phyloP scores from a whole-genome alignment of 208 protist genomes.

The Trypanosoma vivax region DNA sequence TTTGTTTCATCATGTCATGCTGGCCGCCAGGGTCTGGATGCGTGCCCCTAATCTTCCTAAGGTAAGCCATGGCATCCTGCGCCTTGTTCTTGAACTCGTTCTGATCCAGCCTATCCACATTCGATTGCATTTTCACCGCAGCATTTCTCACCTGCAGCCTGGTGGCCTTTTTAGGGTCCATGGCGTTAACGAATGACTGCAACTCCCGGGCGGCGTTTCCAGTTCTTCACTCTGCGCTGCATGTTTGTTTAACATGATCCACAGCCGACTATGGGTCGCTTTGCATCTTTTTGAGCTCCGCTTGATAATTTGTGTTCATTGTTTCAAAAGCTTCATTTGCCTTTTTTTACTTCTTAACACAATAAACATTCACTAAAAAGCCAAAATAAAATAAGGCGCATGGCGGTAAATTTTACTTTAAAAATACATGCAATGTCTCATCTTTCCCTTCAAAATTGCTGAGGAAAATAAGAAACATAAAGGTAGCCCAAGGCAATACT shows the following conservation, averaged over 20 bases:
- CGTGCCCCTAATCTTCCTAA: too few relatives aligned
- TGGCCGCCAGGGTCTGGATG: too few relatives aligned
- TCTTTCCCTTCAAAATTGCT: not conserved
- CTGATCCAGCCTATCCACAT: too few relatives aligned
- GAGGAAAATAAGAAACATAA: not conserved
- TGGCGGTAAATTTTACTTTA: not conserved
- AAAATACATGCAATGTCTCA: not conserved
- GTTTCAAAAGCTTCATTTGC: not conserved
- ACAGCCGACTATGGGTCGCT: not conserved
- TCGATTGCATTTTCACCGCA: not conserved
- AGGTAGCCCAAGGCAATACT: not conserved
- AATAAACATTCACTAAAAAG: not conserved
- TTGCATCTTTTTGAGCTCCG: not conserved
- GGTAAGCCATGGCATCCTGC: too few relatives aligned
- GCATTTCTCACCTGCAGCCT: not conserved
- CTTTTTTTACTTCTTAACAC: too few relatives aligned
- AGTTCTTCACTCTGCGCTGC: not conserved
- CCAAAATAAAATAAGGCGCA: not conserved
- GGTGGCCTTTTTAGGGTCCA: not conserved
- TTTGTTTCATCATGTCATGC: too few relatives aligned
- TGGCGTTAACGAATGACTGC: not conserved
- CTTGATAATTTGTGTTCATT: not conserved
- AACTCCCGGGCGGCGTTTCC: not conserved
- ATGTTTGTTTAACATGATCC: not conserved
- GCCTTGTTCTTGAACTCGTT: too few relatives aligned